These are phyloP conservation scores for Hymenoscyphus fructigenus DNA, from an alignment of 2,329 filamentous ascomycete species.

Conservation along the genomic window DNA sequence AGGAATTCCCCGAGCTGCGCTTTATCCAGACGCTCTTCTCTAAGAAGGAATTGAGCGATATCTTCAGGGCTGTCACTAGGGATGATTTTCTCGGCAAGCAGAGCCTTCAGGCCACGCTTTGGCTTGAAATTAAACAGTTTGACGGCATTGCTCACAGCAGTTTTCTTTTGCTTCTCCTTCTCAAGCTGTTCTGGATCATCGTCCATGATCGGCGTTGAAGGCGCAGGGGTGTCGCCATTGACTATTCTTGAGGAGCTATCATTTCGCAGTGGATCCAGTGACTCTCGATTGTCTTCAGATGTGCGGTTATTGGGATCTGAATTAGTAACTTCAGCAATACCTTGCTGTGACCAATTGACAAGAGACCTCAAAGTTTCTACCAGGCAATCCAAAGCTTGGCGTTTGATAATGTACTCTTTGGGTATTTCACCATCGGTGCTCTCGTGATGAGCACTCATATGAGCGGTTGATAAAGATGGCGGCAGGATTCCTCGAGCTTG, in stretches of 20 bases:
- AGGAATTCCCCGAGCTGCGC: slow-evolving; percentile 90
- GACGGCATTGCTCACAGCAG: slow-evolving; percentile 83
- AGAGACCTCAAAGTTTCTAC: slow-evolving; percentile 87
- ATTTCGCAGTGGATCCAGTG: slow-evolving; percentile 69
- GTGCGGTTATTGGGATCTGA: slow-evolving; percentile 51
- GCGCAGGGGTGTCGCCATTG: slow-evolving; percentile 51
- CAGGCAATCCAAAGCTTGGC: slow-evolving; percentile 81
- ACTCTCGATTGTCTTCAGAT: slow-evolving; percentile 64
- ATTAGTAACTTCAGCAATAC: slow-evolving; percentile 60
- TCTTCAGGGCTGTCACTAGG: slow-evolving; percentile 73
- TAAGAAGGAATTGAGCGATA: slow-evolving; percentile 79
- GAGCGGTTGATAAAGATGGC: slow-evolving; percentile 67
- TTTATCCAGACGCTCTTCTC: slow-evolving; percentile 85
- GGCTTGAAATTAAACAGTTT: slow-evolving; percentile 97
- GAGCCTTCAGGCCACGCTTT: slow-evolving; percentile 83
- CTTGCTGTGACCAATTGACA: slow-evolving; percentile 81
- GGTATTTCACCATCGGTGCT: slow-evolving; percentile 72
- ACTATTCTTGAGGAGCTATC: slow-evolving; percentile 63
- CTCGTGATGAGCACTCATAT: slow-evolving; percentile 45
- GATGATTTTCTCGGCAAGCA: slow-evolving; percentile 87
- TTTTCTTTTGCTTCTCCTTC: slow-evolving; percentile 91
- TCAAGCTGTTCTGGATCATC: slow-evolving; percentile 95
- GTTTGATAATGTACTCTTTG: slow-evolving; percentile 87
- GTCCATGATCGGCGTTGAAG: slow-evolving; percentile 69
- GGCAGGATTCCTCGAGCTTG: slow-evolving; percentile 82